A percentile compares a stretch with the other conserved stretches of the same genome.
phyloP scores from a whole-genome alignment of 208 protist genomes.

The Phytomonas serpens region DNA sequence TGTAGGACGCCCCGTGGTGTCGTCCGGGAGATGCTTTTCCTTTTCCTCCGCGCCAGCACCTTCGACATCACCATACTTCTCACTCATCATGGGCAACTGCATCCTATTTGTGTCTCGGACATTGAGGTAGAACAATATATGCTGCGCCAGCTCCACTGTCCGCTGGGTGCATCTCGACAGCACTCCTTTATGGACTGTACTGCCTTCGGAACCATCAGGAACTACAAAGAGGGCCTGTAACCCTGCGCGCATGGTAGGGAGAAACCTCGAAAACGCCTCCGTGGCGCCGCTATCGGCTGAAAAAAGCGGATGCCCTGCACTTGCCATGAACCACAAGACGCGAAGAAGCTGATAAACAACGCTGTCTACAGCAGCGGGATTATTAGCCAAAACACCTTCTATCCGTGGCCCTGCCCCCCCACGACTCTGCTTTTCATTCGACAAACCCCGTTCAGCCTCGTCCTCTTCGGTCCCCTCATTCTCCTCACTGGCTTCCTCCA shows the following conservation, averaged over 20 bases:
- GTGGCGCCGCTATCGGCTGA: neutral
- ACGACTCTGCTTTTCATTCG: neutral
- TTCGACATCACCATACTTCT: neutral
- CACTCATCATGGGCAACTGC: neutral
- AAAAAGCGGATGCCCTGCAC: constrained; percentile 26
- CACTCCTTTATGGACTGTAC: constrained; percentile 25
- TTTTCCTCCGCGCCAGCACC: neutral
- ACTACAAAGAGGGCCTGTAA: constrained; percentile 9
- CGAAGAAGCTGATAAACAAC: constrained; percentile 31
- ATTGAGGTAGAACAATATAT: constrained; percentile 48
- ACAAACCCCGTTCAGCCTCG: neutral
- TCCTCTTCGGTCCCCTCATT: neutral
- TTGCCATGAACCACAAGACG: constrained; percentile 40
- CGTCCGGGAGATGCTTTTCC: neutral
- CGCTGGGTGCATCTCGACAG: constrained; percentile 28
- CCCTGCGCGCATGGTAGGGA: constrained; percentile 3
- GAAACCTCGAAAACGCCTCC: neutral
- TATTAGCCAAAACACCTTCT: constrained; percentile 18
- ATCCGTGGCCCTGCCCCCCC: neutral
- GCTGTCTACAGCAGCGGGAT: constrained; percentile 26
- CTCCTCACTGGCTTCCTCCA: neutral
- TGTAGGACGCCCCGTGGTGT: neutral
- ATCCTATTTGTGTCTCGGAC: constrained; percentile 7
- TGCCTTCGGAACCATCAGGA: constrained; percentile 11
- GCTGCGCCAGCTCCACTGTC: constrained; percentile 37